A percentile compares a stretch with the other conserved stretches of the same genome.
These are phyloP conservation scores for Amauroascus niger DNA, from an alignment of 2,329 filamentous ascomycete species.

Conservation along the genomic window DNA sequence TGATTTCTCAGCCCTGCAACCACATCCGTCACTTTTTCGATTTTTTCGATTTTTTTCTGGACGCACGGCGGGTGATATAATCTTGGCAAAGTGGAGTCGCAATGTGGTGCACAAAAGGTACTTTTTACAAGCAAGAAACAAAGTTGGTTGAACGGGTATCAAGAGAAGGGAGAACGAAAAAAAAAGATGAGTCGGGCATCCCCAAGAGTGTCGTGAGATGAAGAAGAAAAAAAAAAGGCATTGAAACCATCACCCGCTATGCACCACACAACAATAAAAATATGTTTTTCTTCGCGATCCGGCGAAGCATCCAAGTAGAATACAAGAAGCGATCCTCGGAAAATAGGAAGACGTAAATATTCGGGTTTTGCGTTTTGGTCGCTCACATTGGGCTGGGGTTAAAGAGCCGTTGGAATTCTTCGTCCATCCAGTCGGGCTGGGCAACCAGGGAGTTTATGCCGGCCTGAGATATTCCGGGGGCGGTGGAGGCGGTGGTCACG, in stretches of 20 bases:
- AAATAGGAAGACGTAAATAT: neutral
- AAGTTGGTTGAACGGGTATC: neutral
- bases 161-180: neutral
- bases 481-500: too few species aligned
- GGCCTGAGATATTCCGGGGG: neutral
- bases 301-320: neutral
- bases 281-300: neutral
- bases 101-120: neutral
- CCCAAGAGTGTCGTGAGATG: neutral
- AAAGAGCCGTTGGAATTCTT: conserved; percentile 34
- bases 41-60: too few species aligned
- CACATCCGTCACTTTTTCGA: neutral
- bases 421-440: conserved; percentile 24
- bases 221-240: neutral
- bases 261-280: neutral
- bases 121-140: neutral
- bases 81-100: neutral
- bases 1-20: conserved; percentile 3
- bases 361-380: too few species aligned
- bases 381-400: conserved; percentile 28
- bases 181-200: too few species aligned
- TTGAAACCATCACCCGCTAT: neutral
- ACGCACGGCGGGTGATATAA: neutral
- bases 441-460: neutral
- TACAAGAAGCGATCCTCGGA: neutral